Conservation (phyloP, 345 rosid species). For the Melaleuca quinquenervia region DNA sequence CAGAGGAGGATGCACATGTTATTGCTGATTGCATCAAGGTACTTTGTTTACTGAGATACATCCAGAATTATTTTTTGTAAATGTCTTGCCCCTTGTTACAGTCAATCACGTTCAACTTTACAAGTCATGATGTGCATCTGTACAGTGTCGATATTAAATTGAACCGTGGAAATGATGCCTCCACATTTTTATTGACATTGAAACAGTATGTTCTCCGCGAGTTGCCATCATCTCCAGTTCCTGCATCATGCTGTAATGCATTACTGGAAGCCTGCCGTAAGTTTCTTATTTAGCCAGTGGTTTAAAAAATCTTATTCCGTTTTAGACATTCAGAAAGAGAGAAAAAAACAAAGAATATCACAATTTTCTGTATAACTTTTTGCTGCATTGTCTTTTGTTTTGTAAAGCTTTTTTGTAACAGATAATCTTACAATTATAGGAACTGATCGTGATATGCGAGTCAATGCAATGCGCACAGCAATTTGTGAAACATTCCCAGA, state of each 20-base stretch:
- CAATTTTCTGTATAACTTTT: background rate
- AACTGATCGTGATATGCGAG: constrained; percentile 53
- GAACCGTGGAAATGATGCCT: background rate
- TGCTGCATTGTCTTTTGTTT: background rate
- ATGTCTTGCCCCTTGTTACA: background rate
- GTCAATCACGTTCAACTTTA: background rate
- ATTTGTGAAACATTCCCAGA: constrained; percentile 95
- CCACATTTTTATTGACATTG: constrained; percentile 2
- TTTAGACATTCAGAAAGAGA: background rate
- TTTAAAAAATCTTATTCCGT: background rate
- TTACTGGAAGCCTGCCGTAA: constrained; percentile 92
- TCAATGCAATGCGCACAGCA: constrained; percentile 76
- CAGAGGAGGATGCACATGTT: constrained; percentile 80
- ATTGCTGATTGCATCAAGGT: constrained; percentile 97
- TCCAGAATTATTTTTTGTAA: background rate
- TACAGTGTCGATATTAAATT: background rate
- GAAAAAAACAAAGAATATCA: background rate
- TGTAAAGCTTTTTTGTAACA: background rate
- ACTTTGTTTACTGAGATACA: background rate
- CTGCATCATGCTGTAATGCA: constrained; percentile 97
- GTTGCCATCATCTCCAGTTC: constrained; percentile 97
- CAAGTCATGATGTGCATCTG: background rate
- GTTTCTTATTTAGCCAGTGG: constrained; percentile 13
- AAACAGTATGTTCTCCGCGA: constrained; percentile 85
- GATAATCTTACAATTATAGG: constrained; percentile 25